A percentile compares a stretch with the other conserved stretches of the same genome.
Conservation (phyloP, 805 yeast species). For the Teunomyces funiuensis region DNA sequence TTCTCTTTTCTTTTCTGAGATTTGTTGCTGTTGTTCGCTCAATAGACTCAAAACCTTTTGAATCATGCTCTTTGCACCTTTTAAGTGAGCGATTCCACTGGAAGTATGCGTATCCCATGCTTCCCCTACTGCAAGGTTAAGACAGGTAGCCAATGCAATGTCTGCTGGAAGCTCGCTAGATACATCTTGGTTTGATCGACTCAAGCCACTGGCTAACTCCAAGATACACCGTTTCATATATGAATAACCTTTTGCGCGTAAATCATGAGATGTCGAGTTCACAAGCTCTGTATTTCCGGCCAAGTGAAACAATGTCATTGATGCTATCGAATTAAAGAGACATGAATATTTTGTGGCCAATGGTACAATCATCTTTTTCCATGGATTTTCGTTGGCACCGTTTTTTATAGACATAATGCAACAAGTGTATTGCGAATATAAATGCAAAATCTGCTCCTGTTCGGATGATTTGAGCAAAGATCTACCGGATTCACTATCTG, state of each 20-base stretch:
- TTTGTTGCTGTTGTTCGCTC: slow-evolving; percentile 21
- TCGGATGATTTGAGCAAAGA: slow-evolving; percentile 28
- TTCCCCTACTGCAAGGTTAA: slow-evolving; percentile 63
- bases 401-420: slow-evolving; percentile 60
- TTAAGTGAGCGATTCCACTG: slow-evolving; percentile 67
- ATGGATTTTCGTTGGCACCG: slow-evolving; percentile 66
- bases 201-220: slow-evolving; percentile 58
- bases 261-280: slow-evolving; percentile 37
- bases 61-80: slow-evolving; percentile 65
- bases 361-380: slow-evolving; percentile 60
- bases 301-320: slow-evolving; percentile 65
- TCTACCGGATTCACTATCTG: slow-evolving; percentile 9
- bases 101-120: slow-evolving; percentile 68
- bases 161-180: slow-evolving; percentile 49
- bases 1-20: slow-evolving; percentile 13
- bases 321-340: slow-evolving; percentile 59
- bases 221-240: slow-evolving; percentile 62
- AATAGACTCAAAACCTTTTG: slow-evolving; percentile 41
- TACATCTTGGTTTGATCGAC: slow-evolving; percentile 20
- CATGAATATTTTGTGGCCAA: slow-evolving; percentile 55
- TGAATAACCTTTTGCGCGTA: slow-evolving; percentile 50
- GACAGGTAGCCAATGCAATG: slow-evolving; percentile 64
- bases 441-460: slow-evolving; percentile 34
- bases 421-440: slow-evolving; percentile 38
- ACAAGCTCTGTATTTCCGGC: slow-evolving; percentile 40